Evolutionary conservation across 352 stramenopile genomes (phyloP), one percentile per base, ranked within the genome.

Genomic region (Pythium chondricola): DNA sequence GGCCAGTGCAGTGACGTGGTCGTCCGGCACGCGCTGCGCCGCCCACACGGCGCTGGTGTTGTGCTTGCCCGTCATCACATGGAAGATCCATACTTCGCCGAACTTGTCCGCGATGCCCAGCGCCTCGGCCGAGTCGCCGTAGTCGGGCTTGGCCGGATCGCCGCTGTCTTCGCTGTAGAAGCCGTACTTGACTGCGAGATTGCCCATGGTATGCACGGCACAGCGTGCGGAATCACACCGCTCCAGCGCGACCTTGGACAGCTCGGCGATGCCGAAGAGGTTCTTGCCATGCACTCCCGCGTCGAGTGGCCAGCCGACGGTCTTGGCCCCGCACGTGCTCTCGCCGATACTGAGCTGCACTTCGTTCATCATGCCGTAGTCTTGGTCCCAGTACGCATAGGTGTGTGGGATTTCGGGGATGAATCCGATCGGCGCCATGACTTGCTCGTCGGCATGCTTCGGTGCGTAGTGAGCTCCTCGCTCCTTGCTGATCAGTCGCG

Each of bases 361-460:
- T 49, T 98, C 94, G 66, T 98, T 98, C 66, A 98, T 96, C 63
- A 97, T 90, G 29, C 84, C 91, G 56, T 98, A 94, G 61, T 92
- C 83, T 41, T 96, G 91, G 56, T 98, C 93, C 42, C 95, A 89
- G 65, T 97, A 97, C 10, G 75, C 90, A 63, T 86, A 97, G 21
- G 94, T 98, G 60, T 94, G 78, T 16, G 61, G 36, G 1, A 97
- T 82, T 60, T 98, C 79, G n/a, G 85, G 78, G 37, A 97, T 91
- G 47, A 71, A 88, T 3, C 86, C 86, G 41, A 97, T 53, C 3
- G 89, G 80, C 35, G 50, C 63, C 16, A 81, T 64, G 9, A 58
- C 27, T 32, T 85, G 61, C 7, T 58, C 39, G 7, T 58, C 48
- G 9, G 31, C 33, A 2, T 18, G 20, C 4, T 51, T 44, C 0